Base-by-base conservation (phyloP, 768 basidiomycete genomes). In the Suillus discolor region DNA sequence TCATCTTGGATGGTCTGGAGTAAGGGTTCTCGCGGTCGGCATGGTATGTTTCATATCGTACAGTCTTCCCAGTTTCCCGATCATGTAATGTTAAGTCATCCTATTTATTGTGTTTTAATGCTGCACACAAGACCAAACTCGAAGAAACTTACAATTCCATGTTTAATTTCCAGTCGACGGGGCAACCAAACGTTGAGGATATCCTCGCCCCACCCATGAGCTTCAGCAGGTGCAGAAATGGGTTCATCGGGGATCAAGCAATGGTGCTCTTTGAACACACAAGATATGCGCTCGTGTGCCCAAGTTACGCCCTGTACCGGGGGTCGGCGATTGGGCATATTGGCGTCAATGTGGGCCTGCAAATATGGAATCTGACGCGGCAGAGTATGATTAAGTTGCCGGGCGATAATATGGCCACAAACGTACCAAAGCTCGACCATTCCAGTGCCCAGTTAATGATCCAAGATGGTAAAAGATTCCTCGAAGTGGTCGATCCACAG, bases 121-220 rank as follows among this genome's bases (percentile, higher is more conserved):
- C 28, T 8, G 28, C 41, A 1, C 23, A 25, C 16, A 34, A 66
- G 13, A 53, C 53, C n/a, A 55, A 42, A 38, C 59, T 6, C 41
- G 53, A 53, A 60, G 23, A 25, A 44, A 68, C 81, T 68, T 61
- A 83, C 82, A 61, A 78, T 66, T 39, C 69, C 69, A 51, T 75
- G 74, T 42, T 69, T 74, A 62, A 84, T 68, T 20, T 65, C 71
- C 47, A 76, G 28, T 41, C 79, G 75, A 69, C 68, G 73, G 53
- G 85, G 85, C 42, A 84, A 66, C 84, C 83, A 85, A 39, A 81
- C 83, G 64, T 82, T 84, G 41, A 84, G 74, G 60, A 84, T 66
- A 68, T 85, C 80, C 65, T 84, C 82, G 3, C 79, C 82, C 44
- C 47, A 36, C 36, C 74, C 79, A 20, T 72, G 69, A 41, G 68